Evolutionary conservation across 2,329 filamentous ascomycete genomes (phyloP).

Genomic region (Aspergillus candidus): DNA sequence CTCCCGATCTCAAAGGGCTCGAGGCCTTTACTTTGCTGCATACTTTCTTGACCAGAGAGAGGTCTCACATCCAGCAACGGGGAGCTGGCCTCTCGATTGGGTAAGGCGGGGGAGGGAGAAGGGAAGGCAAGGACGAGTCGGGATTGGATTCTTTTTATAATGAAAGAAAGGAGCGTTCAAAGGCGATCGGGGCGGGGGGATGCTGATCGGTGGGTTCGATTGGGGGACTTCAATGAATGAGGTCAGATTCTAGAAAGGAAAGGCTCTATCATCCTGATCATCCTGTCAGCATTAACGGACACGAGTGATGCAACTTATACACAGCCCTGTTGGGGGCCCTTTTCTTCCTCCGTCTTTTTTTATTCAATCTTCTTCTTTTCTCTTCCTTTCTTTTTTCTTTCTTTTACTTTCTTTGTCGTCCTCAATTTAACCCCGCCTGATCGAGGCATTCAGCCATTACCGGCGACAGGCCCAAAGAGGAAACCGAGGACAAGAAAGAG

Average conservation of each 20-base stretch:
- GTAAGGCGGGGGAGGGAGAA: neutral
- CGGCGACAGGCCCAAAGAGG: conserved; percentile 5
- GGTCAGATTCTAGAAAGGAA: too few species aligned
- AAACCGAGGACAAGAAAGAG: conserved; percentile 1
- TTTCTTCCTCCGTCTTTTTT: conserved; percentile 1
- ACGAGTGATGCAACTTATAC: neutral
- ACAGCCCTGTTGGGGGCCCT: conserved; percentile 7
- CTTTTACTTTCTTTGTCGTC: too few species aligned
- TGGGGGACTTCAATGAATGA: neutral
- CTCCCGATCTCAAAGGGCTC: conserved; percentile 26
- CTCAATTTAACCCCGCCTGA: too few species aligned
- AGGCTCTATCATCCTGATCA: too few species aligned
- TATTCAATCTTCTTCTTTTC: neutral
- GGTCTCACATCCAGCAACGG: conserved; percentile 5
- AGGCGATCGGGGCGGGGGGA: too few species aligned
- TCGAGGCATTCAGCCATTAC: too few species aligned
- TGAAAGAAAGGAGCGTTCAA: too few species aligned
- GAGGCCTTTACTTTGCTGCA: conserved; percentile 27
- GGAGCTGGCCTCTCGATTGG: neutral
- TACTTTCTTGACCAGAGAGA: conserved; percentile 12
- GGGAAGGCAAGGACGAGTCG: too few species aligned
- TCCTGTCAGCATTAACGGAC: too few species aligned
- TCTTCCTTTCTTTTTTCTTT: too few species aligned
- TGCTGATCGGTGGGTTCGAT: too few species aligned
- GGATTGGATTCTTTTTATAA: too few species aligned